Evolutionary conservation across 345 rosid genomes (phyloP).

Genomic region (Moringa oleifera): DNA sequence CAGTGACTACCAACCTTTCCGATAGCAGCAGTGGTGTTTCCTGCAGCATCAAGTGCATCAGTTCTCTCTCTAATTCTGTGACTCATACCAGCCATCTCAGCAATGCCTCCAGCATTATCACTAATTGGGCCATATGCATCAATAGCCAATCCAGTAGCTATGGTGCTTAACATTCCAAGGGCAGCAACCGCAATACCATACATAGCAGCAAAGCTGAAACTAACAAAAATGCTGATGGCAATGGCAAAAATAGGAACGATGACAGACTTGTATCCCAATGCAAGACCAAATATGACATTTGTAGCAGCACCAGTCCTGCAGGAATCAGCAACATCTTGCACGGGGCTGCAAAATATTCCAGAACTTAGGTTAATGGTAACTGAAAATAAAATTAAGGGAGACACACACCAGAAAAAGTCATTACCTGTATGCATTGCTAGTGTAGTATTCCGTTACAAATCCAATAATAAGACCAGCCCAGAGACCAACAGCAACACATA

Average conservation of each 20-base stretch:
- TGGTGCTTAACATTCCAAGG: constrained; percentile 82
- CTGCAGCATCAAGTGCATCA: constrained; percentile 87
- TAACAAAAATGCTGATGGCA: constrained; percentile 60
- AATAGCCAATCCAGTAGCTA: constrained; percentile 78
- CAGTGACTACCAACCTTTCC: constrained; percentile 46
- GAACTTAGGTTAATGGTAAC: neutral
- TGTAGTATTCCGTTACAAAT: constrained; percentile 66
- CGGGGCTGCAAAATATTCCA: constrained; percentile 46
- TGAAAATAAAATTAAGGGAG: neutral
- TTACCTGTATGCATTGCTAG: constrained; percentile 74
- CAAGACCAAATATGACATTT: constrained; percentile 73
- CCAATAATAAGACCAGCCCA: constrained; percentile 87
- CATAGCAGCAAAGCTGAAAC: constrained; percentile 79
- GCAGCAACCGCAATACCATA: constrained; percentile 80
- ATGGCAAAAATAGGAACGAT: constrained; percentile 75
- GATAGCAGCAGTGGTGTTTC: constrained; percentile 84
- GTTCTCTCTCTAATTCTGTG: constrained; percentile 77
- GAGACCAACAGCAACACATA: constrained; percentile 70
- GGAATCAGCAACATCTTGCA: constrained; percentile 83
- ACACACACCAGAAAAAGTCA: neutral
- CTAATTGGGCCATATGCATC: constrained; percentile 87
- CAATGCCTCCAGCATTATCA: constrained; percentile 83
- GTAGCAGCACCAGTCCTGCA: constrained; percentile 87
- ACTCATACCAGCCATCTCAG: constrained; percentile 92
- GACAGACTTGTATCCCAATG: constrained; percentile 72